These are phyloP conservation scores for Lenwebbia sp. DNA, from an alignment of 345 rosid species.

Conservation along the genomic window DNA sequence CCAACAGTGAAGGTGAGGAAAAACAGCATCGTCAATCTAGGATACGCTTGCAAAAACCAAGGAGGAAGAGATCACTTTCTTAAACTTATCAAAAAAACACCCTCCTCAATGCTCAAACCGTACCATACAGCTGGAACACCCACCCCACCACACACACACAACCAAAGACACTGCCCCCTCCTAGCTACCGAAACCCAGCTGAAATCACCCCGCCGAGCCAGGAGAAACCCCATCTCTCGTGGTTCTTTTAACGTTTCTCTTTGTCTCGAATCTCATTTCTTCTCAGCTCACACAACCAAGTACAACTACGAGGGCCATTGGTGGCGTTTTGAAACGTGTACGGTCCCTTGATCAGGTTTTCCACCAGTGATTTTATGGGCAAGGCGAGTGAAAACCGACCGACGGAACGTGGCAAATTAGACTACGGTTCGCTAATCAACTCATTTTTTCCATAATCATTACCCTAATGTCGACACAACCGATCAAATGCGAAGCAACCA, in stretches of 20 bases:
- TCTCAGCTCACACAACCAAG: slow-evolving; percentile 5
- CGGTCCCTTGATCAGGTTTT: slow-evolving; percentile 12
- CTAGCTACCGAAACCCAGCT: slow-evolving; percentile 4
- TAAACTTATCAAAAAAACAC: neutral
- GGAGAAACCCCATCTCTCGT: slow-evolving; percentile 1
- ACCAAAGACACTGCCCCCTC: neutral
- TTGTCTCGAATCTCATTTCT: neutral
- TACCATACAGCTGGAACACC: slow-evolving; percentile 35
- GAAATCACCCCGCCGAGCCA: neutral
- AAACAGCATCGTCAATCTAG: slow-evolving; percentile 13
- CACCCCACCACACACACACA: neutral
- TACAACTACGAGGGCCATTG: slow-evolving; percentile 2
- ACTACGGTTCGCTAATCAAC: neutral
- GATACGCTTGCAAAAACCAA: slow-evolving; percentile 11
- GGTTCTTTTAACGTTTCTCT: neutral
- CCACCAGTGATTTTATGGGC: slow-evolving; percentile 10
- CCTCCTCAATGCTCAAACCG: slow-evolving; percentile 9
- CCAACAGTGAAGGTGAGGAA: slow-evolving; percentile 12
- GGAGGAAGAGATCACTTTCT: slow-evolving; percentile 1
- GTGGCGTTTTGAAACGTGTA: neutral
- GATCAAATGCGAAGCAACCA: neutral
- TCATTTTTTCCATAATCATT: neutral
- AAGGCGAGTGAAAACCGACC: neutral
- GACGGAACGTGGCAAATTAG: neutral
- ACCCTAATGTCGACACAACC: neutral